A percentile compares a stretch with the other conserved stretches of the same genome.
Evolutionary conservation across 345 rosid genomes (phyloP).

Genomic region (Populus pruinosa): DNA sequence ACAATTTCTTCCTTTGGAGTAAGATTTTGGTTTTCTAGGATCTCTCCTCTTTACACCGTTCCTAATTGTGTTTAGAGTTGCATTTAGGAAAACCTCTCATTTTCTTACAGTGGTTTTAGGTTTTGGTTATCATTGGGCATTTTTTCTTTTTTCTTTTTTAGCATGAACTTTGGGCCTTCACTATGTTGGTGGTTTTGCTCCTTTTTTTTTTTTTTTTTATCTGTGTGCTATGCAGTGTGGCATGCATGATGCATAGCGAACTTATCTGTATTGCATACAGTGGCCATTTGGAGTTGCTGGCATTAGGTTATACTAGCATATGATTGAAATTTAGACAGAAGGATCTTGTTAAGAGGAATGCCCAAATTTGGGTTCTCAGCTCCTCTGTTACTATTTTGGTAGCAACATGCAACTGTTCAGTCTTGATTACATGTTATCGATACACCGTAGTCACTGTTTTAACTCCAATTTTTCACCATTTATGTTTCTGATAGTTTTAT

Average conservation of each 20-base stretch:
- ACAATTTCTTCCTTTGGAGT: not conserved
- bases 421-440: not conserved
- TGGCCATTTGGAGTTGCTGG: not conserved
- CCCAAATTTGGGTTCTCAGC: not conserved
- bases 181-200: not conserved
- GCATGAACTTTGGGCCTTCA: not conserved
- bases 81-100: not conserved
- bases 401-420: not conserved
- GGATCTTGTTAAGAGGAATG: not conserved
- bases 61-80: not conserved
- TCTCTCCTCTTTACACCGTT: not conserved
- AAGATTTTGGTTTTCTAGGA: not conserved
- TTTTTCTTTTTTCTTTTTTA: no score
- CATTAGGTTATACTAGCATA: not conserved
- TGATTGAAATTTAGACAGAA: no score
- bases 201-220: not conserved
- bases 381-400: not conserved
- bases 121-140: not conserved
- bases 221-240: not conserved
- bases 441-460: not conserved
- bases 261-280: not conserved
- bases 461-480: not conserved
- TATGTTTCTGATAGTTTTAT: not conserved
- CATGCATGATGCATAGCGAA: not conserved
- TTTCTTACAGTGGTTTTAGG: not conserved